These are phyloP conservation scores for Colletotrichum sp. DNA, from an alignment of 2,329 filamentous ascomycete species.

Conservation along the genomic window DNA sequence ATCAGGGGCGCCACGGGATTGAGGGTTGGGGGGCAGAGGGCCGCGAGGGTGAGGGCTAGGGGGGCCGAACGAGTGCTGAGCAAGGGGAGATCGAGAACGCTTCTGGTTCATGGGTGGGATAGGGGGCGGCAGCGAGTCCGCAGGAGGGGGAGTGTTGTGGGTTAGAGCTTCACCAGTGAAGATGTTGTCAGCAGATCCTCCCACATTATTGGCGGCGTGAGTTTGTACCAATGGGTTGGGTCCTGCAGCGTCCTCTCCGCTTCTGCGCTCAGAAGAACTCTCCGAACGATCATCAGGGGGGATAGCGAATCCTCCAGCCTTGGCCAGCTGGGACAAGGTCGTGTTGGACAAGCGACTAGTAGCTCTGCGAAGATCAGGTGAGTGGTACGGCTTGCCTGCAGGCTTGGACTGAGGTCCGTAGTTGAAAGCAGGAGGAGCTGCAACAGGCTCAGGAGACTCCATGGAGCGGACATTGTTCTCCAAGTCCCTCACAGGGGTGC, in stretches of 20 bases:
- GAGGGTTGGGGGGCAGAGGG: constrained; percentile 32
- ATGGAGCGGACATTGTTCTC: constrained; percentile 56
- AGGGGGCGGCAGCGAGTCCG: constrained; percentile 45
- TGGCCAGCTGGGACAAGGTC: constrained; percentile 81
- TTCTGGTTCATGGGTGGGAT: constrained; percentile 43
- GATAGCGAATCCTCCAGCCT: constrained; percentile 63
- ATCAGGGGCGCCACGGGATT: constrained; percentile 11
- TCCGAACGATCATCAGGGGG: constrained; percentile 38
- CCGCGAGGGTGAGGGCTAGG: constrained; percentile 35
- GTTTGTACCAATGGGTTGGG: constrained; percentile 47
- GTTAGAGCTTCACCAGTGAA: constrained; percentile 60
- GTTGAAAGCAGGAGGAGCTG: constrained; percentile 77
- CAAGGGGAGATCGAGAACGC: constrained; percentile 51
- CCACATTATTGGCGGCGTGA: constrained; percentile 54
- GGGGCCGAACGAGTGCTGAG: constrained; percentile 36
- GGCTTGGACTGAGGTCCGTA: constrained; percentile 77
- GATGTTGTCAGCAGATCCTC: constrained; percentile 59
- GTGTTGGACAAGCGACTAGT: constrained; percentile 84
- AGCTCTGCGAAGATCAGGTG: constrained; percentile 78
- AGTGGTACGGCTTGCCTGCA: constrained; percentile 71
- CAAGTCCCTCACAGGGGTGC: constrained; percentile 53
- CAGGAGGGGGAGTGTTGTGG: constrained; percentile 36
- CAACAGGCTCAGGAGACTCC: constrained; percentile 77
- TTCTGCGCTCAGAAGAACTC: constrained; percentile 32
- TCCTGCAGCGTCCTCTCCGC: constrained; percentile 35